Evolutionary conservation across 1,284 basidiomycete genomes (phyloP), one percentile per base, ranked within the genome.

Genomic region (Prillingera fragicola): DNA sequence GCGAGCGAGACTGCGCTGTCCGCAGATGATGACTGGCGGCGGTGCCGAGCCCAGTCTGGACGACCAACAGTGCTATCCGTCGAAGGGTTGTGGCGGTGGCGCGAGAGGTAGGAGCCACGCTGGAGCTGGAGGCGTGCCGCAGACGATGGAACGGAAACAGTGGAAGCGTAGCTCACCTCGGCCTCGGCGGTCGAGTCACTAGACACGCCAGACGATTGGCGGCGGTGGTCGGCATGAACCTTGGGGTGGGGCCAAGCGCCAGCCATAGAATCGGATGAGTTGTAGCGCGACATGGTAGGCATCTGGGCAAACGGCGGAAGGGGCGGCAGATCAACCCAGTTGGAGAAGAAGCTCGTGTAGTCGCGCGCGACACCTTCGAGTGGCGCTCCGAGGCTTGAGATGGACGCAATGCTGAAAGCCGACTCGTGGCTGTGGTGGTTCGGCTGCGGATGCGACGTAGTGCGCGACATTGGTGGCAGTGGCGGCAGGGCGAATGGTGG

Each of bases 371-470:
- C 69, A 23, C 84, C 83, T 42, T 83, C 77, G 50, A 85, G 73
- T 22, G 84, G 78, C 3, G 74, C 75, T 2, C 86, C 85, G 43
- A 85, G 85, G 0, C 84, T 87, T 0, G 85, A 89, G 19, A 89
- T 79, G 0, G 85, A 88, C 0, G 84, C 80, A 37, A 89, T 81
- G 59, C 84, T 88, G 64, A 83, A 77, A 8, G 80, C 55, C 0
- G 86, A 87, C 34, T 83, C 80, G 9, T 78, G 60, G 28, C 64
- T 62, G 8, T 39, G 35, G 23, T 70, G 65, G 41, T 29, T 8
- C n/a, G 13, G 8, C 9, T 19, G 15, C 1, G 23, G 21, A 18
- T 37, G 24, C 25, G 19, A 24, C 21, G 17, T 19, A 25, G 18
- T 13, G 19, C 19, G 22, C 28, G 18, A n/a, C 15, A 38, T 8